phyloP scores from a whole-genome alignment of 306 rosid species.

The Rubus idaeus region DNA sequence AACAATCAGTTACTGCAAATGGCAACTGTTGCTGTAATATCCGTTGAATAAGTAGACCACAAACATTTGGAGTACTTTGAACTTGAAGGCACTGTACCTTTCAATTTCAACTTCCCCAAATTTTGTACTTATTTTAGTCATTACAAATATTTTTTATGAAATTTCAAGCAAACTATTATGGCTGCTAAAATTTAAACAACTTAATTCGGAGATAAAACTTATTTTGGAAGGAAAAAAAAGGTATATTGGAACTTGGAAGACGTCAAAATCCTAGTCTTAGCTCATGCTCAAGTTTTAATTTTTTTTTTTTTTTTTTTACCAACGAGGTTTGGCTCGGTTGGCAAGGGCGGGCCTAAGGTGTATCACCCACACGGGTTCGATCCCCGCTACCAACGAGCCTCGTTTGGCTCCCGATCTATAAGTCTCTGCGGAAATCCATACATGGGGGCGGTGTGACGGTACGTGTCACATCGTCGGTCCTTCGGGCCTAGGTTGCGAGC shows the following conservation, averaged over 20 bases:
- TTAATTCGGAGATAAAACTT: neutral
- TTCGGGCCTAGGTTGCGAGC: no score
- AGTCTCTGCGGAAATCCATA: no score
- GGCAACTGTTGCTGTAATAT: constrained; percentile 1
- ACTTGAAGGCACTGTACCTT: neutral
- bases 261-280: neutral
- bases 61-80: neutral
- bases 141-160: neutral
- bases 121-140: neutral
- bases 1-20: neutral
- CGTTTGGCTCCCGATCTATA: no score
- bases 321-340: no score
- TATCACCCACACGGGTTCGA: no score
- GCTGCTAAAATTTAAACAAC: neutral
- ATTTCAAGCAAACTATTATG: neutral
- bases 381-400: no score
- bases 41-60: neutral
- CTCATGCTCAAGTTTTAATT: no score
- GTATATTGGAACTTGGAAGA: neutral
- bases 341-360: no score
- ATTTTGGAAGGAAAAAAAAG: neutral
- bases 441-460: no score
- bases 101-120: neutral
- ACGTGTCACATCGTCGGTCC: no score
- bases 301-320: no score